A percentile compares a stretch with the other conserved stretches of the same genome.
Conservation (phyloP, 2,329 filamentous ascomycete genomes). For the Penicillium brasilianum region DNA sequence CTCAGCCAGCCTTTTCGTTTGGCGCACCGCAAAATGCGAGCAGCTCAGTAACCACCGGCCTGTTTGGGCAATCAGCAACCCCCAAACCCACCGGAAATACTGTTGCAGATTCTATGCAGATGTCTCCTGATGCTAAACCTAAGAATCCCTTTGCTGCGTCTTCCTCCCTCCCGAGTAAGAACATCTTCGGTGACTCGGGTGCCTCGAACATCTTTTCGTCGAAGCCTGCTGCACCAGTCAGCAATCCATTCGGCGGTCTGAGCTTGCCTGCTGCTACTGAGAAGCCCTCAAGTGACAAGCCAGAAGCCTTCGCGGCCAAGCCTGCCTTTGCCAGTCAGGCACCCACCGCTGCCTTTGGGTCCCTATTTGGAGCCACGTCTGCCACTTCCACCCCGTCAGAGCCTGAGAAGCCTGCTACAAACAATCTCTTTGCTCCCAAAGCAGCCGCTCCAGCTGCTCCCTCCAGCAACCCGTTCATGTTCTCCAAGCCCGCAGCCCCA, state of each 20-base stretch:
- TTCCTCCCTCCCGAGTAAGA: slow-evolving; percentile 15
- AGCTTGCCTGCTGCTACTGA: slow-evolving; percentile 11
- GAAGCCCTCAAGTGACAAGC: slow-evolving; percentile 16
- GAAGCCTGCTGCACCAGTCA: slow-evolving; percentile 14
- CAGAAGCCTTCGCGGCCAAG: slow-evolving; percentile 14
- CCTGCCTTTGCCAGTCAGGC: slow-evolving; percentile 14
- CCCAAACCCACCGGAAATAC: slow-evolving; percentile 14
- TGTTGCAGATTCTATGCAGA: slow-evolving; percentile 32
- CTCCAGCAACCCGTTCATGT: slow-evolving; percentile 1
- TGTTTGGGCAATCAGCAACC: slow-evolving; percentile 26
- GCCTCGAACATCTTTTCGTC: slow-evolving; percentile 15
- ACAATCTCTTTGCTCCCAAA: slow-evolving; percentile 6
- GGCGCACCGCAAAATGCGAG: slow-evolving; percentile 19
- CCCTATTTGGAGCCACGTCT: slow-evolving; percentile 13
- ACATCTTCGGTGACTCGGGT: slow-evolving; percentile 19
- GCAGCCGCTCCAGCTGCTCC: not conserved
- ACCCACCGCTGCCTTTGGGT: slow-evolving; percentile 11
- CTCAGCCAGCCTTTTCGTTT: slow-evolving; percentile 22
- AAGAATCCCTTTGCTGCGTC: slow-evolving; percentile 12
- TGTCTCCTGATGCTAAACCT: slow-evolving; percentile 29
- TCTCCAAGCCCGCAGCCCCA: not conserved
- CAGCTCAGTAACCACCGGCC: slow-evolving; percentile 6
- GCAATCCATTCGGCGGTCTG: slow-evolving; percentile 18
- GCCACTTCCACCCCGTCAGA: slow-evolving; percentile 9
- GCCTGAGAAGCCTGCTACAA: slow-evolving; percentile 1